Evolutionary conservation across 305 asterid genomes (phyloP).

Genomic region (Solanum hybrid): DNA sequence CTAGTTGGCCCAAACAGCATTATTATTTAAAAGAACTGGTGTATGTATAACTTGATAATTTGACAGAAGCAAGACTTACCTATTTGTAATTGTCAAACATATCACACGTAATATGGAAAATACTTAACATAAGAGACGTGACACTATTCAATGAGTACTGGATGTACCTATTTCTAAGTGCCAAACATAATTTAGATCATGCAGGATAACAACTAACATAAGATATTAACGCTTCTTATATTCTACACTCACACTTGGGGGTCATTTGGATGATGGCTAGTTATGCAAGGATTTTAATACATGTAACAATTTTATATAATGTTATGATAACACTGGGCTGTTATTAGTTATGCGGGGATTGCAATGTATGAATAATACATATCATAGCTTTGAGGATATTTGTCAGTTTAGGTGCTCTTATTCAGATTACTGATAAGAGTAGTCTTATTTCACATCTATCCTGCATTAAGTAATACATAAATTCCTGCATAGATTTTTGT

Average conservation of each 20-base stretch:
- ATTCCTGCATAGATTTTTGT: neutral
- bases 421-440: neutral
- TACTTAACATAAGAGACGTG: neutral
- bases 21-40: neutral
- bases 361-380: neutral
- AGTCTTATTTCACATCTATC: neutral
- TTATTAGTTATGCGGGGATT: neutral
- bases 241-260: neutral
- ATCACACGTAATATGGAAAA: neutral
- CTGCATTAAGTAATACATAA: neutral
- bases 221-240: neutral
- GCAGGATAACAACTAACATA: neutral
- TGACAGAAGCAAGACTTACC: neutral
- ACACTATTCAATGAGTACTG: neutral
- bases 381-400: neutral
- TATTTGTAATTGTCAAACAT: neutral
- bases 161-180: neutral
- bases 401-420: neutral
- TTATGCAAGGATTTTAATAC: neutral
- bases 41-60: neutral
- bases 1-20: neutral
- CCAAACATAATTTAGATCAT: neutral
- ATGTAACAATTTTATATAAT: neutral
- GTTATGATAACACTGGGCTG: neutral
- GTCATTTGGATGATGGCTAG: neutral